Evolutionary conservation across 768 basidiomycete species (phyloP).

Genomic region (Boletus fagicola): DNA sequence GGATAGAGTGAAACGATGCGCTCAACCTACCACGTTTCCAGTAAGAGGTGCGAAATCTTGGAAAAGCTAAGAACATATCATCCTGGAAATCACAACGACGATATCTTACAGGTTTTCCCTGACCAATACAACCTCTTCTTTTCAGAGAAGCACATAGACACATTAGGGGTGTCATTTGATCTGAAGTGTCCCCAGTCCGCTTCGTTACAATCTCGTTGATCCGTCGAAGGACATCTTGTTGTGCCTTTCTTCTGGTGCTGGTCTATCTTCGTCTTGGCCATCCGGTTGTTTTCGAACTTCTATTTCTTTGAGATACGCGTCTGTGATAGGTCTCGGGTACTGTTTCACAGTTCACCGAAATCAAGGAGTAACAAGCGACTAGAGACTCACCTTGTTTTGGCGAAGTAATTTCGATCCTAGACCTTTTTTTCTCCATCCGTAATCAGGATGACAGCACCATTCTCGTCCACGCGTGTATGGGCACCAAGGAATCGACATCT

Average conservation of each 20-base stretch:
- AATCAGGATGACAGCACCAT: slow-evolving; percentile 43
- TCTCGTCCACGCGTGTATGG: slow-evolving; percentile 55
- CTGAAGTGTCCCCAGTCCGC: no score
- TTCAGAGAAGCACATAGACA: no score
- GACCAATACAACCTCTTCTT: no score
- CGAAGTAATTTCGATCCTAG: slow-evolving; percentile 56
- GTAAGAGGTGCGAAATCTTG: slow-evolving; percentile 87
- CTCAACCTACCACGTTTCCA: slow-evolving; percentile 72
- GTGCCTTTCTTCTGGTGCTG: slow-evolving; percentile 14
- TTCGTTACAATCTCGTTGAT: slow-evolving; percentile 26
- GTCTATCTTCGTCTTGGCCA: not conserved
- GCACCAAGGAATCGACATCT: slow-evolving; percentile 89
- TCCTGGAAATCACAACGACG: no score
- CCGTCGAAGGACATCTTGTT: not conserved
- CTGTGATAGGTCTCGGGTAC: slow-evolving; percentile 65
- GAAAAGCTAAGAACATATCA: no score
- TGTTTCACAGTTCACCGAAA: slow-evolving; percentile 27
- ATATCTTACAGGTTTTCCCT: slow-evolving; percentile 68
- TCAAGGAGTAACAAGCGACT: not conserved
- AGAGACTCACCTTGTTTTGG: slow-evolving; percentile 57
- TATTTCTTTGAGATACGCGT: slow-evolving; percentile 57
- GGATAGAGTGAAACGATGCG: not conserved
- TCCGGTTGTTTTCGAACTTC: slow-evolving; percentile 32
- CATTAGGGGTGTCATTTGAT: no score
- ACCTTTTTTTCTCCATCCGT: slow-evolving; percentile 60